phyloP scores from a whole-genome alignment of 2,329 filamentous ascomycete genomes.

The Tothia fuscella region DNA sequence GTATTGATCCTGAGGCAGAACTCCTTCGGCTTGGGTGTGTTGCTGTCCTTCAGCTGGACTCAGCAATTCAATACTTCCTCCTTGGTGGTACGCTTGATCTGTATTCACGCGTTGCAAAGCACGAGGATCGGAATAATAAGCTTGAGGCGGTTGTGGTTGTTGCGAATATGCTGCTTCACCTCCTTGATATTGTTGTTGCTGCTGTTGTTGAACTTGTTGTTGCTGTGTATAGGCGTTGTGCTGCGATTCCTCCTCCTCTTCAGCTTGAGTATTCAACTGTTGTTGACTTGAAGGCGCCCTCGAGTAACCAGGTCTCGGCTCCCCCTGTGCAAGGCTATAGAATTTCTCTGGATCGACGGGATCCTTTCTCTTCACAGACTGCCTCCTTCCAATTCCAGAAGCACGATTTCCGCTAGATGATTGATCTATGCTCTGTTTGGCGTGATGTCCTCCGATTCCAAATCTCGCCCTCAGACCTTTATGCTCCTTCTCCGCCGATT shows the following conservation, averaged over 20 bases:
- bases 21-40: slow-evolving; percentile 24
- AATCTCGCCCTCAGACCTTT: slow-evolving; percentile 18
- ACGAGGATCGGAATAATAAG: slow-evolving; percentile 4
- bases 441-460: slow-evolving; percentile 8
- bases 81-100: slow-evolving; percentile 7
- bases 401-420: background rate
- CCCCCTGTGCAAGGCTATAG: slow-evolving; percentile 11
- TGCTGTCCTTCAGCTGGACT: slow-evolving; percentile 21
- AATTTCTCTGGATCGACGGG: slow-evolving; percentile 18
- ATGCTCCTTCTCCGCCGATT: slow-evolving; percentile 5
- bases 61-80: background rate
- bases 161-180: slow-evolving; percentile 2
- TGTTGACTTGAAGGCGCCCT: slow-evolving; percentile 12
- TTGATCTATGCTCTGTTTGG: slow-evolving; percentile 7
- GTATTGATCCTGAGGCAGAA: slow-evolving; percentile 15
- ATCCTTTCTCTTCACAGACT: slow-evolving; percentile 25
- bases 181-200: slow-evolving; percentile 2
- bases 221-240: slow-evolving; percentile 20
- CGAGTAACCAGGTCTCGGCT: slow-evolving; percentile 11
- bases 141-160: slow-evolving; percentile 7
- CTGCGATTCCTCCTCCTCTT: slow-evolving; percentile 16
- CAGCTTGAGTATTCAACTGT: slow-evolving; percentile 19
- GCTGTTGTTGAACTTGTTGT: slow-evolving; percentile 21
- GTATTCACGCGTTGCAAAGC: slow-evolving; percentile 1
- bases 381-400: slow-evolving; percentile 19